These are phyloP conservation scores for Adansonia madagascariensis DNA, from an alignment of 441 rosid genomes.

Conservation along the genomic window DNA sequence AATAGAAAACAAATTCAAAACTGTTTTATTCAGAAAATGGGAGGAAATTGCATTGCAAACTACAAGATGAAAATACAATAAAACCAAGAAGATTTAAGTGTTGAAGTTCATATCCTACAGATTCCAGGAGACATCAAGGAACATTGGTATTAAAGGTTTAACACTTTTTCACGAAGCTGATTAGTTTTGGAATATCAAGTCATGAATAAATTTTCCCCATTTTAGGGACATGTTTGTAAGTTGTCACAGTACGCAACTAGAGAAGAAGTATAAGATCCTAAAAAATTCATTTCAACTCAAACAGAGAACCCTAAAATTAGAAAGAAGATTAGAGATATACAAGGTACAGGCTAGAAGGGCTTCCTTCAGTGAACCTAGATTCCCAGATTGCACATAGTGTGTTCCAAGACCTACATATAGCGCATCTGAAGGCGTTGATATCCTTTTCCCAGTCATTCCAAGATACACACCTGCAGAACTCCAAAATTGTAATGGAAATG, in stretches of 20 bases:
- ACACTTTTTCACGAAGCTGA: conserved; percentile 10
- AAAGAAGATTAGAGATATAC: conserved; percentile 43
- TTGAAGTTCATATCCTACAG: neutral
- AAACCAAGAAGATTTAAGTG: neutral
- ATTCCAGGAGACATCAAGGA: conserved; percentile 9
- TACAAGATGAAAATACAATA: conserved; percentile 12
- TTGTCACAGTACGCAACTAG: neutral
- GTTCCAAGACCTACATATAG: conserved; percentile 83
- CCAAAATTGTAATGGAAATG: neutral
- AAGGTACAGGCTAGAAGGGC: conserved; percentile 60
- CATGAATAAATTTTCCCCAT: neutral
- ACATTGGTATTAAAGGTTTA: conserved; percentile 10
- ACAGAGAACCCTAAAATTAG: neutral
- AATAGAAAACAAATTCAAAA: neutral
- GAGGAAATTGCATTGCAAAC: conserved; percentile 6
- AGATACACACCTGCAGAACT: conserved; percentile 74
- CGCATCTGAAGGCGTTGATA: conserved; percentile 87
- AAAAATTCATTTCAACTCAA: conserved; percentile 14
- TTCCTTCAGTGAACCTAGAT: conserved; percentile 65
- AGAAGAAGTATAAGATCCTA: conserved; percentile 8
- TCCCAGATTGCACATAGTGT: conserved; percentile 79
- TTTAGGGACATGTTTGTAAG: conserved; percentile 9
- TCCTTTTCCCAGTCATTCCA: conserved; percentile 89
- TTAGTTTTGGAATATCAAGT: neutral
- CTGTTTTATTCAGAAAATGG: neutral